A percentile compares a stretch with the other conserved stretches of the same genome.
Evolutionary conservation across 2,329 filamentous ascomycete species (phyloP).

Genomic region (Didymella glomerata): DNA sequence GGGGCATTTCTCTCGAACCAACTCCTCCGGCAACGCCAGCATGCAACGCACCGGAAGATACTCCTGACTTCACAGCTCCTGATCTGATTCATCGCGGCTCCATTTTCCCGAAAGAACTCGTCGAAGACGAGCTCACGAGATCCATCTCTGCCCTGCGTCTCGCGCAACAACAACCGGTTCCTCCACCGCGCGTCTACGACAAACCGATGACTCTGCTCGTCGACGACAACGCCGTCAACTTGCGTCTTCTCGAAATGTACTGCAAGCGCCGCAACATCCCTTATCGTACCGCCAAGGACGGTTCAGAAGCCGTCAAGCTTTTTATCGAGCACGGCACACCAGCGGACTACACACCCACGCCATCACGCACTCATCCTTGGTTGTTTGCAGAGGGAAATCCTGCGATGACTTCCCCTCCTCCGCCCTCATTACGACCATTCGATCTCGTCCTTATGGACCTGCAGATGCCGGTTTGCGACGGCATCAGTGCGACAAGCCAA

Average conservation of each 20-base stretch:
- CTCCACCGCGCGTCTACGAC: not conserved
- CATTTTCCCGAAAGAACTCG: constrained; percentile 16
- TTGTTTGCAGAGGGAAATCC: not conserved
- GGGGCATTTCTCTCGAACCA: constrained; percentile 10
- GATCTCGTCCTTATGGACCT: constrained; percentile 54
- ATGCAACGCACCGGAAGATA: not conserved
- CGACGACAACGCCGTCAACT: constrained; percentile 58
- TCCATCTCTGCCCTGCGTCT: constrained; percentile 24
- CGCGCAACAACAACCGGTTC: not conserved
- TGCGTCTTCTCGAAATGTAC: constrained; percentile 59
- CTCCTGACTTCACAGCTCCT: not conserved
- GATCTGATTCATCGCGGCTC: constrained; percentile 11
- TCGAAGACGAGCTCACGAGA: constrained; percentile 22
- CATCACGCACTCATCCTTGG: not conserved
- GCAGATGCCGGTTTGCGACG: constrained; percentile 54
- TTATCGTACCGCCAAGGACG: constrained; percentile 52
- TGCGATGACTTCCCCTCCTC: not conserved
- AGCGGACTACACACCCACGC: not conserved
- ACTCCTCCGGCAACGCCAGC: not conserved
- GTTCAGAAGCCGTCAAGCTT: constrained; percentile 51
- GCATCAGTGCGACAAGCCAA: constrained; percentile 46
- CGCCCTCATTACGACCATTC: constrained; percentile 28
- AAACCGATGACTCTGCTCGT: constrained; percentile 52
- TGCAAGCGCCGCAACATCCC: constrained; percentile 53
- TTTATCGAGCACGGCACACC: constrained; percentile 32